A percentile compares a stretch with the other conserved stretches of the same genome.
These are phyloP conservation scores for Yamadazyma spencermartinsiae DNA, from an alignment of 1,139 yeast genomes.

Conservation along the genomic window DNA sequence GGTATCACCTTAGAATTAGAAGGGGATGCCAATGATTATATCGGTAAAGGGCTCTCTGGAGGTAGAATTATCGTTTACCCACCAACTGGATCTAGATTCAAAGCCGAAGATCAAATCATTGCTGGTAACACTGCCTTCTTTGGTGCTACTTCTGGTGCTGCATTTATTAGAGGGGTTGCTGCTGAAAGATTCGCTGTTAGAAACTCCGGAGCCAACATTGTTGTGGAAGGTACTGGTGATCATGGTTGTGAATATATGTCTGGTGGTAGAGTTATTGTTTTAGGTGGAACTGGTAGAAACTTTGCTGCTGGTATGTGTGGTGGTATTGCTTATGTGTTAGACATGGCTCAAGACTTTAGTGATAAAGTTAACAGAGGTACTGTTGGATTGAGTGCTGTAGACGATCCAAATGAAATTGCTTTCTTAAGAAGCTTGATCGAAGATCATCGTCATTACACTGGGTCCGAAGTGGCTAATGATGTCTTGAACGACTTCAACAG, in stretches of 20 bases:
- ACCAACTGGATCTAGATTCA: constrained; percentile 77
- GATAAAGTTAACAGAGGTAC: constrained; percentile 80
- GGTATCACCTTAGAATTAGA: constrained; percentile 94
- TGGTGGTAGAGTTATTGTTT: constrained; percentile 94
- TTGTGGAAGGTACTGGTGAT: constrained; percentile 96
- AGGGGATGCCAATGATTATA: constrained; percentile 98
- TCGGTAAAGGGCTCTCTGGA: constrained; percentile 96
- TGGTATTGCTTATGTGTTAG: constrained; percentile 96
- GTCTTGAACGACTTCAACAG: constrained; percentile 85
- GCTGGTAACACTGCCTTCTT: constrained; percentile 97
- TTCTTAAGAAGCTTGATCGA: constrained; percentile 91
- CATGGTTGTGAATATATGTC: constrained; percentile 99
- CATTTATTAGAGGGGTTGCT: constrained; percentile 94
- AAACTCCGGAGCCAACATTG: constrained; percentile 97
- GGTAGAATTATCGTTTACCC: constrained; percentile 93
- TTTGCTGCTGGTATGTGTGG: constrained; percentile 99
- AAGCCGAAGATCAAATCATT: constrained; percentile 94
- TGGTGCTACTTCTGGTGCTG: constrained; percentile 95
- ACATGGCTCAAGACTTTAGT: constrained; percentile 89
- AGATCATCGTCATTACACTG: constrained; percentile 94
- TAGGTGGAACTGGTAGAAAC: constrained; percentile 90
- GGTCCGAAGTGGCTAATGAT: constrained; percentile 84
- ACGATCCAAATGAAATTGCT: constrained; percentile 91
- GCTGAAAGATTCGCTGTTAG: constrained; percentile 98
- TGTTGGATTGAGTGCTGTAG: constrained; percentile 74